Conservation (phyloP, 176 grass and related monocot species). For the Ananas comosus region DNA sequence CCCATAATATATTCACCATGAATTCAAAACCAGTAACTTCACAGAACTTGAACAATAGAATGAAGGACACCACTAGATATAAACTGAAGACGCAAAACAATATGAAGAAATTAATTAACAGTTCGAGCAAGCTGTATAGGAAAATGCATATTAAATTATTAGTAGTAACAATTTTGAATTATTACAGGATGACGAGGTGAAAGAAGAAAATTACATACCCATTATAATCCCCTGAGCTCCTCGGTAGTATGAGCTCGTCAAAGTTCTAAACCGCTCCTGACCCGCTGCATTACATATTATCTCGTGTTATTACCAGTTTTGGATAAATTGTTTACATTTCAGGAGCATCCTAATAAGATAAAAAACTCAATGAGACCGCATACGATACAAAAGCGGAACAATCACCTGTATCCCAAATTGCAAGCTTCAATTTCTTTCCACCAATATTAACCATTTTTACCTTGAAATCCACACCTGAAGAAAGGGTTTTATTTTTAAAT, state of each 20-base stretch:
- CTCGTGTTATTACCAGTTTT: background rate
- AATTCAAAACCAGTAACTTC: background rate
- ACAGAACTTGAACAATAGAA: background rate
- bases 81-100: background rate
- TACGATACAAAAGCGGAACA: background rate
- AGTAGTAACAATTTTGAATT: background rate
- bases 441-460: constrained; percentile 87
- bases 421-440: constrained; percentile 93
- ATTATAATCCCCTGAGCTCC: constrained; percentile 86
- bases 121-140: background rate
- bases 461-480: constrained; percentile 91
- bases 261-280: constrained; percentile 83
- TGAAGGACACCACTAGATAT: background rate
- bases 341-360: background rate
- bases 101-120: background rate
- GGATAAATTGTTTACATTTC: background rate
- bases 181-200: constrained; percentile 1
- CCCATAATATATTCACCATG: too few relatives aligned
- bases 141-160: background rate
- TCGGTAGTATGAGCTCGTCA: constrained; percentile 92
- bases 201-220: constrained; percentile 41
- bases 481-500: background rate
- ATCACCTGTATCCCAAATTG: constrained; percentile 80
- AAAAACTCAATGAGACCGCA: background rate
- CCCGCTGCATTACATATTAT: constrained; percentile 48